Base-by-base conservation (phyloP, 495 filamentous ascomycete species). In the Podospora pseudoanserina region DNA sequence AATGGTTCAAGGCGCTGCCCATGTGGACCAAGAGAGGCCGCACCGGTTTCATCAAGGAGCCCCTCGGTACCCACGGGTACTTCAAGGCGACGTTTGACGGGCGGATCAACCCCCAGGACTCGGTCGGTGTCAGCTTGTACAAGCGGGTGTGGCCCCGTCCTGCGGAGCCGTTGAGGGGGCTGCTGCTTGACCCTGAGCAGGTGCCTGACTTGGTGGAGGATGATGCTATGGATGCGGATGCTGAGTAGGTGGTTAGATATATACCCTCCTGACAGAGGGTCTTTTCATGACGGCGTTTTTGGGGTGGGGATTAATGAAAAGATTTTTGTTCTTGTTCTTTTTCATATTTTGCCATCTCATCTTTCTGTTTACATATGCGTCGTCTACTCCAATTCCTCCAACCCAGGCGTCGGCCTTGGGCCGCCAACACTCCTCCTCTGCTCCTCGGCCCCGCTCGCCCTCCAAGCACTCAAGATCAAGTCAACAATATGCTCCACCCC, bases 71-170 rank as follows among this genome's bases (percentile, higher is more conserved):
- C 30, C 95, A 99, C 80, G 95, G 95, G 61, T 99, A 98, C 82
- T 98, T 98, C 84, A 99, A 99, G 86, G 94, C 94, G 5, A 96
- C 91, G 23, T 99, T 99, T 82, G 96, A 99, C 79, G 92, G 89
- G 27, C 91, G 89, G 76, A 92, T 98, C 77, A 97, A 97, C 79
- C 93, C 95, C 5, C 90, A 96, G 79, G 95, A 99, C 77, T 87
- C 92, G 5, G 87, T 99, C 54, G 96, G 92, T 49, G 90, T 98
- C 69, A 94, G 91, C 84, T 75, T 97, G 77, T 97, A 96, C 79
- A 97, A 97, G 88, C 83, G 94, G 58, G 90, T 97, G 57, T 97
- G 91, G 87, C 94, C 94, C 19, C 85, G 91, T 65, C 83, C 79
- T 69, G 87, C 93, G 7, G 80, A 75, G 70, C 76, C 84, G 63